Evolutionary conservation across 2,329 filamentous ascomycete species (phyloP).

Genomic region (Fusarium agapanthi): DNA sequence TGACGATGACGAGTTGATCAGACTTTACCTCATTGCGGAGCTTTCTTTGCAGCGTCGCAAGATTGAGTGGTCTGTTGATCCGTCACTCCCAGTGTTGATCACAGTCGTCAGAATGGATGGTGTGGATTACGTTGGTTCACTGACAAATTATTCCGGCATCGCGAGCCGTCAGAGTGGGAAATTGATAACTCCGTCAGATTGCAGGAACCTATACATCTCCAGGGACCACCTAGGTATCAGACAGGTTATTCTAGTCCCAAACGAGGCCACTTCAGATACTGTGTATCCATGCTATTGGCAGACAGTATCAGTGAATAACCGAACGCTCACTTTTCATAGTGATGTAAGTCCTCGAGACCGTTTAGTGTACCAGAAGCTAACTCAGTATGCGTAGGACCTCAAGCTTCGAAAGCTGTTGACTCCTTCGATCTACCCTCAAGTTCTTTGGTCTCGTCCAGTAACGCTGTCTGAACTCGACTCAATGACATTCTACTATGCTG

Average conservation of each 20-base stretch:
- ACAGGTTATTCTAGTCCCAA: not conserved
- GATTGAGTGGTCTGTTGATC: not conserved
- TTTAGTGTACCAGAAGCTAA: not conserved
- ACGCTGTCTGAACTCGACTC: not conserved
- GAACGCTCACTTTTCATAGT: not conserved
- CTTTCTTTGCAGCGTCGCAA: not conserved
- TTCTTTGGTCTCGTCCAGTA: not conserved
- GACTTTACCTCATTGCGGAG: not conserved
- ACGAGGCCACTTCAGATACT: fast-evolving
- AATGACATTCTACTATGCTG: slow-evolving; percentile 4
- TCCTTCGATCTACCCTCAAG: not conserved
- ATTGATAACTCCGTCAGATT: fast-evolving
- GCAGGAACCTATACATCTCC: not conserved
- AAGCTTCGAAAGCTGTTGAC: not conserved
- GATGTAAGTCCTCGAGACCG: not conserved
- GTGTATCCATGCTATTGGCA: slow-evolving; percentile 1
- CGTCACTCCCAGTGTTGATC: not conserved
- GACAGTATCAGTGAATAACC: not conserved
- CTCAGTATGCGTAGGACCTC: not conserved
- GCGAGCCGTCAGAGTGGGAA: not conserved
- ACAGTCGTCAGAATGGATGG: slow-evolving; percentile 15
- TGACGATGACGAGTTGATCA: not conserved
- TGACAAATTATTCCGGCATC: not conserved
- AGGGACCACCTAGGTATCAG: slow-evolving; percentile 23
- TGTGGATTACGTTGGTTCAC: not conserved